Conservation (phyloP, 2,329 filamentous ascomycete genomes). For the Phialophora verrucosa region DNA sequence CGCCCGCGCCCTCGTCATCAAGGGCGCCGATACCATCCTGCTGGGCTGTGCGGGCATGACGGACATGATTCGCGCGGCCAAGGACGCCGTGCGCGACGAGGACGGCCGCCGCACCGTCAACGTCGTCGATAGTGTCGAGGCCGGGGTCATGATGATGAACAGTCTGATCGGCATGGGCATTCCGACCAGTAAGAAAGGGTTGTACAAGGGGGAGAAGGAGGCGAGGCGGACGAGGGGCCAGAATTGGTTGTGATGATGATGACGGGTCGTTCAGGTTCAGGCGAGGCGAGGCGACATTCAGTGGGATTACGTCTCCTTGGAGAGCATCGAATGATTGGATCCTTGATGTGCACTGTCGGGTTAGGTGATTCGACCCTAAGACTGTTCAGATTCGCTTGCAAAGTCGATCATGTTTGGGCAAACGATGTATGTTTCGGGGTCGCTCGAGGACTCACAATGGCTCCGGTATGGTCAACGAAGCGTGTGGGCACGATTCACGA, state of each 20-base stretch:
- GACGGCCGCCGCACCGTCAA: slow-evolving; percentile 47
- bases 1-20: slow-evolving; percentile 48
- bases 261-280: too few species aligned
- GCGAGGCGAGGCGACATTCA: too few species aligned
- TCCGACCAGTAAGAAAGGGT: slow-evolving; percentile 43
- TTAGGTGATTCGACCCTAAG: background rate
- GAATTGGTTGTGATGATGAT: slow-evolving; percentile 38
- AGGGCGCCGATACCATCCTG: slow-evolving; percentile 52
- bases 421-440: background rate
- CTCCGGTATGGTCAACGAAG: background rate
- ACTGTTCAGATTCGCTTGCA: background rate
- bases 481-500: background rate
- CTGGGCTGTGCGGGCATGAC: slow-evolving; percentile 59
- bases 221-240: slow-evolving; percentile 41
- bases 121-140: slow-evolving; percentile 59
- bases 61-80: slow-evolving; percentile 53
- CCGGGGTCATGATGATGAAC: slow-evolving; percentile 44
- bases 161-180: slow-evolving; percentile 41
- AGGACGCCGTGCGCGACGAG: slow-evolving; percentile 53
- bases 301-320: too few species aligned
- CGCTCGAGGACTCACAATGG: background rate
- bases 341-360: background rate
- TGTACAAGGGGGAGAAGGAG: slow-evolving; percentile 42
- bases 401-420: background rate
- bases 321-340: background rate